phyloP scores from a whole-genome alignment of 257 asterid species.

The Linderniella brevidens region DNA sequence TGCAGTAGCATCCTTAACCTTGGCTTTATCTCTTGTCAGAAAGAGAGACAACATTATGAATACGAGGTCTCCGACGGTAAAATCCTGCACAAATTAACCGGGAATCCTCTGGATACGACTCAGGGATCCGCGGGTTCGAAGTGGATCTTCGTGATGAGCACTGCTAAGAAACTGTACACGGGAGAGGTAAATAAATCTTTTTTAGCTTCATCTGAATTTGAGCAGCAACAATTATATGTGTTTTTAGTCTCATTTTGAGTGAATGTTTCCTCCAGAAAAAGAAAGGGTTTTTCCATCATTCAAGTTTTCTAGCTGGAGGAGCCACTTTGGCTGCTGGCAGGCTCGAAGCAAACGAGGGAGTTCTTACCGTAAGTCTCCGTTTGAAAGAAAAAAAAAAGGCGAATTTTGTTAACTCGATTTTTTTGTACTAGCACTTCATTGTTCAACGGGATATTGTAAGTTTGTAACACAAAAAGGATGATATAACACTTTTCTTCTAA shows the following conservation, averaged over 20 bases:
- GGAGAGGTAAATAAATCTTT: slow-evolving; percentile 42
- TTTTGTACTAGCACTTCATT: not conserved
- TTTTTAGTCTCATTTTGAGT: slow-evolving; percentile 1
- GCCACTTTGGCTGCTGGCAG: slow-evolving; percentile 94
- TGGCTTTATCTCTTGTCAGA: slow-evolving; percentile 25
- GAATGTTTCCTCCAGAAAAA: slow-evolving; percentile 40
- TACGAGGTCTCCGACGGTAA: slow-evolving; percentile 44
- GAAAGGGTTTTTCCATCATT: slow-evolving; percentile 89
- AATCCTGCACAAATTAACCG: slow-evolving; percentile 32
- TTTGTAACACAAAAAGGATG: too few species aligned
- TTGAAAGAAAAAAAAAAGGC: not conserved
- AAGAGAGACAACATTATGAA: slow-evolving; percentile 71
- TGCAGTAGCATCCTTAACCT: not conserved
- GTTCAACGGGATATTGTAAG: too few species aligned
- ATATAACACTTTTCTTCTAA: too few species aligned
- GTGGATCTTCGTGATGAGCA: slow-evolving; percentile 97
- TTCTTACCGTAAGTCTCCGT: slow-evolving; percentile 39
- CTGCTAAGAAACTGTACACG: slow-evolving; percentile 54
- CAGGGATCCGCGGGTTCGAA: slow-evolving; percentile 34
- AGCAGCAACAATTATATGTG: not conserved
- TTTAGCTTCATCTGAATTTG: not conserved
- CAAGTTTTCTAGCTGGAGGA: slow-evolving; percentile 97
- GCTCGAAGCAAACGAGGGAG: slow-evolving; percentile 52
- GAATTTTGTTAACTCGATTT: not conserved
- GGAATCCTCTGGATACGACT: slow-evolving; percentile 45